Percentiles rank a stretch among this genome's conserved stretches.
Conservation (phyloP, 768 basidiomycete genomes). For the Cyclocybe aegerita region DNA sequence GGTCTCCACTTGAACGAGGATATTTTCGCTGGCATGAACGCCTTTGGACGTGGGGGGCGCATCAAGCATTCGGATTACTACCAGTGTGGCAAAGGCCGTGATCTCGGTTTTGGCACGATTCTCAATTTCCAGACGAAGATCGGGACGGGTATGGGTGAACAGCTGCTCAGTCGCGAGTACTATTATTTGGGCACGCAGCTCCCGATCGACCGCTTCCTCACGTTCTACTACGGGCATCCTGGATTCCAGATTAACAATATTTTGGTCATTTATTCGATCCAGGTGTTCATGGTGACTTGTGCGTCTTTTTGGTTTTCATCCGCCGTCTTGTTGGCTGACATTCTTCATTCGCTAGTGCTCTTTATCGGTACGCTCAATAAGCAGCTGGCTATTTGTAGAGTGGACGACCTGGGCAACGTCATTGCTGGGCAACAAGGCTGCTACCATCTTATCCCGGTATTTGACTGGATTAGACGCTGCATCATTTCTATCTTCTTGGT, state of each 20-base stretch:
- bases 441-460: conserved; percentile 95
- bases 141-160: conserved; percentile 99
- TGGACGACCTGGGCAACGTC: conserved; percentile 78
- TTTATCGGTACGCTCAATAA: conserved; percentile 98
- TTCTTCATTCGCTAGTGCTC: conserved; percentile 51
- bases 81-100: conserved; percentile 98
- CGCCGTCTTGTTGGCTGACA: conserved; percentile 2
- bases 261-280: conserved; percentile 96
- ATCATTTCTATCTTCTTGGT: conserved; percentile 98
- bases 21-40: conserved; percentile 99
- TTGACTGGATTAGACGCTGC: conserved; percentile 97
- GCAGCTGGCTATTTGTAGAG: conserved; percentile 83
- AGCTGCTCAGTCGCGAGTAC: conserved; percentile 99
- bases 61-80: conserved; percentile 99
- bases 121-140: conserved; percentile 99
- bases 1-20: conserved; percentile 98
- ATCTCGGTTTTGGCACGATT: conserved; percentile 98
- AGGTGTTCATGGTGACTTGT: conserved; percentile 96
- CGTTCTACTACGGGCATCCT: conserved; percentile 99
- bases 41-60: conserved; percentile 94
- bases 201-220: conserved; percentile 97
- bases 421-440: conserved; percentile 87
- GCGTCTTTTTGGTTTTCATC: conserved; percentile 32
- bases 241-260: conserved; percentile 99
- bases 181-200: conserved; percentile 98